Percentiles rank a stretch among this genome's conserved stretches.
phyloP scores from a whole-genome alignment of 306 rosid genomes.

The Senna tora region DNA sequence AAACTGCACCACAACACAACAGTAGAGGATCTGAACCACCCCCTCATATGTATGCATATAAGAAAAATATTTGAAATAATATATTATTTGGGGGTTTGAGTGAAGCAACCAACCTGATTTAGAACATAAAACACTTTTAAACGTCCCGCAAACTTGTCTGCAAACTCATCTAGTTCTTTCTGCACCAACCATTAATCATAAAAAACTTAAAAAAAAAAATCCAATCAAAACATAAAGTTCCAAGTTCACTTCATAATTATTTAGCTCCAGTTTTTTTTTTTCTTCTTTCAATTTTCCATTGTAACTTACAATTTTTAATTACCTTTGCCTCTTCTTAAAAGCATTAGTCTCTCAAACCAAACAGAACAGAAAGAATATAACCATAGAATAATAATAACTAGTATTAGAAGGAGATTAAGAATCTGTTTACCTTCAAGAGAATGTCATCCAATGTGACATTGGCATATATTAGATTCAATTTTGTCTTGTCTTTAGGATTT shows the following conservation, averaged over 20 bases:
- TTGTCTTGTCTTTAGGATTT: slow-evolving; percentile 68
- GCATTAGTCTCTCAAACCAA: no score
- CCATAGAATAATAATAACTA: no score
- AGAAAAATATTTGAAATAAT: not conserved
- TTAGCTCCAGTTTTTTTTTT: not conserved
- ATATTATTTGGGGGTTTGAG: not conserved
- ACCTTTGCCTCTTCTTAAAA: no score
- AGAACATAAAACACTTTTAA: slow-evolving; percentile 53
- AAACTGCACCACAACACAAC: no score
- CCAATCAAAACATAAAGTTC: no score
- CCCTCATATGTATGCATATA: not conserved
- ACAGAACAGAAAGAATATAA: no score
- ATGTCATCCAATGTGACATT: slow-evolving; percentile 72
- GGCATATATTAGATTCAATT: slow-evolving; percentile 64
- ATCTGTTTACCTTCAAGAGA: slow-evolving; percentile 46
- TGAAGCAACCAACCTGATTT: slow-evolving; percentile 45
- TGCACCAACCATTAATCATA: slow-evolving; percentile 27
- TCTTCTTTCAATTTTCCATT: not conserved
- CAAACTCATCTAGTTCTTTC: slow-evolving; percentile 53
- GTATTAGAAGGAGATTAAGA: not conserved
- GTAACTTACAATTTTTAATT: no score
- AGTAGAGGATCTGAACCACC: no score
- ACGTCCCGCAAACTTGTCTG: slow-evolving; percentile 33
- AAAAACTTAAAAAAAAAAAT: not conserved
- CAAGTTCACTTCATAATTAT: not conserved